Conservation (phyloP, 2,329 filamentous ascomycete genomes). For the Penicillium brevicompactum region DNA sequence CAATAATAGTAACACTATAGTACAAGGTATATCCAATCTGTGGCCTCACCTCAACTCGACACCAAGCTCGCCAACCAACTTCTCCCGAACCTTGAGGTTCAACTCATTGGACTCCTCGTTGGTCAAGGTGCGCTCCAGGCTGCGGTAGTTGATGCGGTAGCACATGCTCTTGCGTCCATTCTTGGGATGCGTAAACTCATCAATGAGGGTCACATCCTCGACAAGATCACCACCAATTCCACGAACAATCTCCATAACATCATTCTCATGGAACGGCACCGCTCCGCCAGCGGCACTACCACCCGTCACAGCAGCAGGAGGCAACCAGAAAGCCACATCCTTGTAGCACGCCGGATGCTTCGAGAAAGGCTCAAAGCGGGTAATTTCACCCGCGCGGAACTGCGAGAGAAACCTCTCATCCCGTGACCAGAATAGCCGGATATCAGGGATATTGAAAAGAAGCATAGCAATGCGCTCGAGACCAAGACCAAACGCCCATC, state of each 20-base stretch:
- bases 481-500: constrained; percentile 95
- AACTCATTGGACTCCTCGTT: constrained; percentile 77
- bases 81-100: constrained; percentile 67
- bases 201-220: constrained; percentile 82
- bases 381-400: constrained; percentile 62
- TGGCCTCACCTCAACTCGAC: constrained; percentile 70
- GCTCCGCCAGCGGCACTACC: constrained; percentile 41
- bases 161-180: constrained; percentile 81
- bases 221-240: constrained; percentile 78
- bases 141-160: constrained; percentile 92
- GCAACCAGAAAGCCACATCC: constrained; percentile 93
- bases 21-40: constrained; percentile 14
- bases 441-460: constrained; percentile 93
- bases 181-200: constrained; percentile 87
- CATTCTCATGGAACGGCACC: constrained; percentile 80
- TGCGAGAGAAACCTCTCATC: constrained; percentile 85
- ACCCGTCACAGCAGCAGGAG: constrained; percentile 41
- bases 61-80: constrained; percentile 70
- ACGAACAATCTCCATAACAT: constrained; percentile 93
- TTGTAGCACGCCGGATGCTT: constrained; percentile 87
- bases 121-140: constrained; percentile 85
- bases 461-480: constrained; percentile 97
- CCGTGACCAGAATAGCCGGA: constrained; percentile 91
- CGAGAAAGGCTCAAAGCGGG: constrained; percentile 81
- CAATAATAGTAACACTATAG: constrained; percentile 10